Percentiles rank a stretch among this genome's conserved stretches.
Evolutionary conservation across 371 early-diverging fungal species (phyloP).

Genomic region (Mucor racemosus): DNA sequence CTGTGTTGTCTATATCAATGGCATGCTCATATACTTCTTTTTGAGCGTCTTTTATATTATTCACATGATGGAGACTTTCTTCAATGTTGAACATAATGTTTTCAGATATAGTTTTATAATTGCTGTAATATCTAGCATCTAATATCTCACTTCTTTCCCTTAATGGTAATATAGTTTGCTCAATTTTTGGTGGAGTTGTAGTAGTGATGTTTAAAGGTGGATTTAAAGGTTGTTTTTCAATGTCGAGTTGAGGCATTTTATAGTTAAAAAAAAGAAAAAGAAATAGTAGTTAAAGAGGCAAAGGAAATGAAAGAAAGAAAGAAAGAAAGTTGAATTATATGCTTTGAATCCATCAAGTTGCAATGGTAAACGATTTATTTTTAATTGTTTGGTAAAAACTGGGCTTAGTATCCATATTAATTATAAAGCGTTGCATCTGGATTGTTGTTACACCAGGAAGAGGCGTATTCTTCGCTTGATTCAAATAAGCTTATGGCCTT

Average conservation of each 20-base stretch:
- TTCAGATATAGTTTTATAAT: slow-evolving; percentile 3
- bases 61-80: neutral
- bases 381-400: neutral
- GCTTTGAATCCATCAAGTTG: neutral
- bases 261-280: neutral
- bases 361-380: neutral
- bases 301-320: neutral
- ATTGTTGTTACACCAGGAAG: slow-evolving; percentile 2
- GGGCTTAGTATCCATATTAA: slow-evolving; percentile 15
- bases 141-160: neutral
- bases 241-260: slow-evolving; percentile 7
- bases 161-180: neutral
- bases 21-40: slow-evolving; percentile 17
- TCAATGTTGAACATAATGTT: slow-evolving; percentile 15
- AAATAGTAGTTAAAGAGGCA: neutral
- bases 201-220: neutral
- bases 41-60: slow-evolving; percentile 19
- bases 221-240: slow-evolving; percentile 20
- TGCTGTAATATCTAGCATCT: neutral
- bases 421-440: neutral
- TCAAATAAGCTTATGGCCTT: slow-evolving; percentile 8
- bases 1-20: neutral
- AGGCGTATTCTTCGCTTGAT: slow-evolving; percentile 1
- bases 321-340: neutral
- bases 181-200: neutral